Base-by-base conservation (phyloP, 176 grass and related monocot species). In the Pontederia paniculata region DNA sequence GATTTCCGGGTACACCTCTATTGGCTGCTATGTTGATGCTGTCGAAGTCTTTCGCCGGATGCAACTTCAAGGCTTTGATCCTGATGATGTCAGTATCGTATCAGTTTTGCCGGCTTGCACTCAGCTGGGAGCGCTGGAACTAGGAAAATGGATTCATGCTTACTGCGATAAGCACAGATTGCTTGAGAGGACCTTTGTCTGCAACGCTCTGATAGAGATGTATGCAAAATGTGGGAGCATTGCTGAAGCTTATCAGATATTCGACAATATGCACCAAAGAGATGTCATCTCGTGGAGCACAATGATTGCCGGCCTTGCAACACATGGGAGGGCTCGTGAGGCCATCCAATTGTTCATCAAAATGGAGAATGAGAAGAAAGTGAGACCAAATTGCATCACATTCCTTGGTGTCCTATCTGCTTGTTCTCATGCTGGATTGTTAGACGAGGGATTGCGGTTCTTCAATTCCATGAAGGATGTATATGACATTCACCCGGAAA, bases 281-380 rank as follows among this genome's bases (percentile, higher is more conserved):
- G 85, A 89, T 12, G 80, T 89, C 52, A 68, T 89, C 52, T 80
- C 85, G 0, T 89, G 85, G 80, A 81, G 85, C 74, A 84, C 80
- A 10, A 70, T 52, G 31, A 80, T 84, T 13, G 43, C 22, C 0
- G 80, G 77, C 23, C 73, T 89, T 2, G 85, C 80, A 5, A 62
- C 61, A 1, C 85, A 89, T 31, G 77, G 77, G 7, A 67, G 77
- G 58, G 85, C 80, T 5, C 37, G 5, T 1, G 74, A 77, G 47
- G 80, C 85, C 1, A 65, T 84, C 61, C 4, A 42, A 12, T 14
- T 84, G 66, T 89, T 84, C 15, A 20, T 21, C 7, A 28, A 60
- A 41, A 89, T 89, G 85, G 80, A 80, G 13, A 44, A 52, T 0
- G 74, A 72, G 14, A 64, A 57, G 12, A 74, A 41, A 56, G 70